Percentiles rank a stretch among this genome's conserved stretches.
These are phyloP conservation scores for Microthyrium microscopicum DNA, from an alignment of 2,329 filamentous ascomycete genomes.

Conservation along the genomic window DNA sequence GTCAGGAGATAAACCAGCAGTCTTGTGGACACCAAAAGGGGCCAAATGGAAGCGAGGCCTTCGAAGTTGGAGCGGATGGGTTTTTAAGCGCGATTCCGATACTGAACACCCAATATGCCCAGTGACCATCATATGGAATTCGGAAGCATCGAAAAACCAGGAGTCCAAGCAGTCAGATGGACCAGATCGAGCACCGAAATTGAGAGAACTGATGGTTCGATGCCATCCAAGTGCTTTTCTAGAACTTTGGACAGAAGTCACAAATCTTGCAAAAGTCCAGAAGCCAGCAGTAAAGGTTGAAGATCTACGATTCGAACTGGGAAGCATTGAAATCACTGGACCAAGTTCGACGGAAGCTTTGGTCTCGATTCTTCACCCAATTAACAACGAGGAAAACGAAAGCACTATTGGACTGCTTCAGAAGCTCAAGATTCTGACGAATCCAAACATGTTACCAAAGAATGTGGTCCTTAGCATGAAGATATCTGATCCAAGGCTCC, in stretches of 20 bases:
- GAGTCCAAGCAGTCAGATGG: constrained; percentile 13
- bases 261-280: constrained; percentile 40
- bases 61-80: constrained; percentile 40
- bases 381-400: constrained; percentile 19
- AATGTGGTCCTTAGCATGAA: constrained; percentile 58
- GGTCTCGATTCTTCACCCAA: constrained; percentile 1
- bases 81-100: constrained; percentile 36
- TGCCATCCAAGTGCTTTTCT: constrained; percentile 70
- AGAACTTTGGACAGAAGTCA: constrained; percentile 48
- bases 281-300: constrained; percentile 47
- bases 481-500: constrained; percentile 62
- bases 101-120: constrained; percentile 47
- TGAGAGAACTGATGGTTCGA: constrained; percentile 35
- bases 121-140: constrained; percentile 61
- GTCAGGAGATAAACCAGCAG: constrained; percentile 27
- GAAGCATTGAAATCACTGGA: constrained; percentile 52
- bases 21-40: constrained; percentile 46
- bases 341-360: constrained; percentile 69
- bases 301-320: constrained; percentile 55
- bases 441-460: constrained; percentile 33
- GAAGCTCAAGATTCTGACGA: neutral
- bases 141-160: constrained; percentile 15
- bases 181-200: constrained; percentile 13
- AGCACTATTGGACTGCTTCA: constrained; percentile 12
- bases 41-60: constrained; percentile 54